Base-by-base conservation (phyloP, 1,284 basidiomycete genomes). In the Trichosporon sp. region DNA sequence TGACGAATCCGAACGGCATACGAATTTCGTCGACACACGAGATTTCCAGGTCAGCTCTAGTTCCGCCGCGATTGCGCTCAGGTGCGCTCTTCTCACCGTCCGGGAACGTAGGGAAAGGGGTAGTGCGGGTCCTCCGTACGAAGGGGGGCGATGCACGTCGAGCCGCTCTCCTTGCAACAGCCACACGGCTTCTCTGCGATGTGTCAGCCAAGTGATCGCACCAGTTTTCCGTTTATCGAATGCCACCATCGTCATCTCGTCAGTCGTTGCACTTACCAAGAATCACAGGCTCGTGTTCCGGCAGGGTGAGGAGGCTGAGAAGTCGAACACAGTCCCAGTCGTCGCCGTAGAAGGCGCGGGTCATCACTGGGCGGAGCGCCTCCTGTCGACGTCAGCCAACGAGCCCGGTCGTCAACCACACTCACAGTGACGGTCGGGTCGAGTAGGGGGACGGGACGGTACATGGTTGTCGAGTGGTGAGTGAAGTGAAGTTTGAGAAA, bases 311-410 rank as follows among this genome's bases (percentile, higher is more conserved):
- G 1, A 42, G 21, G 5, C 12, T 27, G 23, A 66, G 38, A 25
- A 69, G 62, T 42, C 64, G 65, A 5, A 31, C n/a, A 53, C 68
- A 69, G 32, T 69, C 65, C 12, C 5, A 4, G 53, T 69, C 68
- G 9, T 31, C 15, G 35, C 65, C 65, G 31, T 60, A 15, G 29
- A 64, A 4, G 35, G 58, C 68, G 42, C 68, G 68, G 7, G 65
- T 44, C 18, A 69, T 32, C 15, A 60, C 38, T 2, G 68, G 68
- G 23, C 65, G 65, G 3, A 69, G 51, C 8, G 65, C 65, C 8
- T 42, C 42, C 65, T 66, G 35, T 29, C 8, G 3, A 21, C 11
- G 21, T 56, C 32, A 58, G 65, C 32, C 27, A 21, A 4, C n/a
- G 23, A 12, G 35, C 35, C 13, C 13, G 15, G n/a, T 32, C 51